These are phyloP conservation scores for Barbatosphaeria neglecta DNA, from an alignment of 495 filamentous ascomycete genomes.

Conservation along the genomic window DNA sequence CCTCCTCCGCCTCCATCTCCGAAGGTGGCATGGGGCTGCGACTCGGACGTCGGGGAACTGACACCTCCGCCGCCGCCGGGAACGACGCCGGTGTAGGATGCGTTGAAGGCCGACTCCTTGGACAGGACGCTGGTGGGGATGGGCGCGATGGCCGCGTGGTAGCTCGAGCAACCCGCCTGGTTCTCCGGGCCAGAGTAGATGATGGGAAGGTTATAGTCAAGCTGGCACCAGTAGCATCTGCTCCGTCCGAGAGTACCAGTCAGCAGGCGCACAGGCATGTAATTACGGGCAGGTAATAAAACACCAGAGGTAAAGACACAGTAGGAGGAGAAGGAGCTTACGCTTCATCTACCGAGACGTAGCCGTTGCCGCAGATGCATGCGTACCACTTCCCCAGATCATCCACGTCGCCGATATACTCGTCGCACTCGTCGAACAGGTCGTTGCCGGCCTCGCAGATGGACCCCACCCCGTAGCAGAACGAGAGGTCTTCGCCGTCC, in stretches of 20 bases:
- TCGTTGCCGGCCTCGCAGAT: background rate
- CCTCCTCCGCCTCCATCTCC: background rate
- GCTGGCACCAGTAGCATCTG: slow-evolving; percentile 1
- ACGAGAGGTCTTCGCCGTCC: background rate
- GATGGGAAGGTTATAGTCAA: background rate
- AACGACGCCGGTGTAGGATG: background rate
- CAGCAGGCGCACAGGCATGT: too few relatives aligned
- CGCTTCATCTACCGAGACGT: background rate
- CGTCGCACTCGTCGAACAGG: background rate
- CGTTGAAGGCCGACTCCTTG: background rate
- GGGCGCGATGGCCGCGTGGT: background rate
- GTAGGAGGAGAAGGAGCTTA: background rate
- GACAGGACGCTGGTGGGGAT: background rate
- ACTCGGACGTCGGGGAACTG: background rate
- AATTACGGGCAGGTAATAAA: too few relatives aligned
- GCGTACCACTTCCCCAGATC: background rate
- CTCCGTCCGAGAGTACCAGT: too few relatives aligned
- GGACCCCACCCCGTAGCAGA: background rate
- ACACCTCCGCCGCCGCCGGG: background rate
- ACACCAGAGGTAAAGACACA: background rate
- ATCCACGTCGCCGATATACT: background rate
- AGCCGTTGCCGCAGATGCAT: slow-evolving; percentile 1
- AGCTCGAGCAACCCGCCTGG: background rate
- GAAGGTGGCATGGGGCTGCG: background rate
- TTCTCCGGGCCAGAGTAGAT: background rate